Base-by-base conservation (phyloP, 495 filamentous ascomycete genomes). In the Saxispiralis lemnorum region DNA sequence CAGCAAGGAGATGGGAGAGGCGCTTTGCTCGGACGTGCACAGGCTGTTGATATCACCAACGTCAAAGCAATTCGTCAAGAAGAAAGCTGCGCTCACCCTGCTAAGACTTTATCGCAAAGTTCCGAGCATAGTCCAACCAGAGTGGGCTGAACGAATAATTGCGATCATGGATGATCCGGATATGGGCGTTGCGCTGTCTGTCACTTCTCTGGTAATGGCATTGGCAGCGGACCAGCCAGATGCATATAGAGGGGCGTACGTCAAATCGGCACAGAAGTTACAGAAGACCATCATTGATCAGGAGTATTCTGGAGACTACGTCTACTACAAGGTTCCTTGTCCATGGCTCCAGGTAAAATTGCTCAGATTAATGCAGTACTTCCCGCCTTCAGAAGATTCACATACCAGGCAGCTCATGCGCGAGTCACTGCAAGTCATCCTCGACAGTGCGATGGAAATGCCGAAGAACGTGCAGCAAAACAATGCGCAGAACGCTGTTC, bases 401-500 rank as follows among this genome's bases (percentile, higher is more conserved):
- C 83, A 92, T 57, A 78, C 93, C 18, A 81, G 88, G 39, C 78
- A 82, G 33, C 78, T 96, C 55, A 93, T 99, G 39, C 80, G 92
- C 24, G 83, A 94, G 51, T 89, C 88, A 6, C 62, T 96, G 17
- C 78, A 88, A 57, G 82, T 79, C 53, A 92, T 94, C 13, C 72
- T 99, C 56, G 80, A 95, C 54, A 63, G 79, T 30, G 89, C 89
- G 1, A 74, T 93, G 67, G 85, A 93, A 50, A 83, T 83, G 54
- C 88, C 83, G 11, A 99, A 96, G 64, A 96, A 99, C 51, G 92
- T 96, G 13, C 92, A 99, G 63, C 89, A 99, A 58, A 99, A 99
- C 58, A 99, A 99, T 62, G 92, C 92, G 0, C 92, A 96, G 55
- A 96, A 99, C 53, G 92, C 92, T 0, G 83, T 99, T 19, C 71